Evolutionary conservation across 805 yeast genomes (phyloP).

Genomic region (Hagleromyces aurorensis): DNA sequence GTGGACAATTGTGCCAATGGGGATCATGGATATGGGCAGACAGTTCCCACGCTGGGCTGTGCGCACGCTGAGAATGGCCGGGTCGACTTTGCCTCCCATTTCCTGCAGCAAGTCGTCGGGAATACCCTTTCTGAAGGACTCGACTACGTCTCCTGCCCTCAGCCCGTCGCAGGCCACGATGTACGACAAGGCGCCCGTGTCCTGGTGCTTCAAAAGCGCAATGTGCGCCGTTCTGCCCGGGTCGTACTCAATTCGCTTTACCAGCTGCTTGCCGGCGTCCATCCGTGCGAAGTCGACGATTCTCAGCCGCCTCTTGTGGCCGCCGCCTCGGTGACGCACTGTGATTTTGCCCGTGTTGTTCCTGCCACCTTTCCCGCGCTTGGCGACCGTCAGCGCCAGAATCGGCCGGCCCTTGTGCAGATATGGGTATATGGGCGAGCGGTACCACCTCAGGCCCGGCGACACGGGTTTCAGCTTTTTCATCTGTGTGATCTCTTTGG

Average conservation of each 20-base stretch:
- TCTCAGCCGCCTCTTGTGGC: constrained; percentile 83
- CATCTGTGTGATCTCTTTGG: constrained; percentile 61
- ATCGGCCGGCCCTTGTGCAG: constrained; percentile 81
- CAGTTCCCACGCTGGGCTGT: constrained; percentile 93
- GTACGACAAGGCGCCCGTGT: constrained; percentile 59
- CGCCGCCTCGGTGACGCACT: constrained; percentile 95
- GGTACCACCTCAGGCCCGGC: constrained; percentile 84
- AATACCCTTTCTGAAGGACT: constrained; percentile 82
- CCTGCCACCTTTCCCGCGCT: constrained; percentile 76
- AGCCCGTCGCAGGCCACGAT: constrained; percentile 88
- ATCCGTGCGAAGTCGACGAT: constrained; percentile 67
- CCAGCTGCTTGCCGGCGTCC: constrained; percentile 65
- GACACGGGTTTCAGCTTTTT: constrained; percentile 73
- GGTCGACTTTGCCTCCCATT: constrained; percentile 90
- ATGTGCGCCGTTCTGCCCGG: constrained; percentile 92
- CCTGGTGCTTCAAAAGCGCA: constrained; percentile 66
- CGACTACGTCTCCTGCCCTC: constrained; percentile 86
- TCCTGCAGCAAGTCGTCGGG: constrained; percentile 65
- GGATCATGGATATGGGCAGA: constrained; percentile 84
- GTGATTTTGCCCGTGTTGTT: constrained; percentile 83
- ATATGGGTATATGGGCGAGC: constrained; percentile 80
- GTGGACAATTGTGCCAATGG: constrained; percentile 88
- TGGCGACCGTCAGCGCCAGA: constrained; percentile 63
- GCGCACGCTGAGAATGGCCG: constrained; percentile 79
- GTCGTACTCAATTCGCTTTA: constrained; percentile 86